Percentiles rank a stretch among this genome's conserved stretches.
phyloP scores from a whole-genome alignment of 805 yeast species.

The Cyberlindnera xishuangbannaensis region DNA sequence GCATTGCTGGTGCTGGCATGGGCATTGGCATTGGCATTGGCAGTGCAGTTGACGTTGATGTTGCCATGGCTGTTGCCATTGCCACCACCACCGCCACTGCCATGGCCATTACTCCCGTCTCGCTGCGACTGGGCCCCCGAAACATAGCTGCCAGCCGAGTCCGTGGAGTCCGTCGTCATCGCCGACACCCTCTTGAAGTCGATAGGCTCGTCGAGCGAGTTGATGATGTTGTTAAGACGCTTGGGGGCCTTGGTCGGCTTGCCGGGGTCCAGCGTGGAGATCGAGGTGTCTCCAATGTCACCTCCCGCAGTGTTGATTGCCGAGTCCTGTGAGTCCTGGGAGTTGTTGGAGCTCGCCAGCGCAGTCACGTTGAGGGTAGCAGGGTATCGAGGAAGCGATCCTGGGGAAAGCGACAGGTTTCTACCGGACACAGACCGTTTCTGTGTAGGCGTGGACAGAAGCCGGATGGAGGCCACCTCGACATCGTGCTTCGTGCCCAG shows the following conservation, averaged over 20 bases:
- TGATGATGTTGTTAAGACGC: conserved; percentile 10
- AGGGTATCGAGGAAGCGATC: conserved; percentile 37
- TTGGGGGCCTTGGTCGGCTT: conserved; percentile 21
- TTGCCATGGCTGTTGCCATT: conserved; percentile 2
- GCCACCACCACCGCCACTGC: no score
- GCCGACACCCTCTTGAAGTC: conserved; percentile 37
- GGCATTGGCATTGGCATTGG: no score
- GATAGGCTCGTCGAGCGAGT: conserved; percentile 35
- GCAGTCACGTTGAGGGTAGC: conserved; percentile 44
- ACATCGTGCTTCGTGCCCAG: no score
- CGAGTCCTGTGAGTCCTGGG: no score
- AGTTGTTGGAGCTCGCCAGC: conserved; percentile 24
- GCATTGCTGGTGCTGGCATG: no score
- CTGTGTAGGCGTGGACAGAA: no score
- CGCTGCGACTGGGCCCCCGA: conserved; percentile 7
- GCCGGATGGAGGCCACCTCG: no score
- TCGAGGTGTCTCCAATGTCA: background rate
- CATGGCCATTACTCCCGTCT: no score
- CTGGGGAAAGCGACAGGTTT: conserved; percentile 19
- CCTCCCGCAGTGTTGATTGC: background rate
- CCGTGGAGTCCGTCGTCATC: conserved; percentile 23
- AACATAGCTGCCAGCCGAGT: conserved; percentile 14
- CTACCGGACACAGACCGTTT: conserved; percentile 13
- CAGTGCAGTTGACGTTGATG: background rate
- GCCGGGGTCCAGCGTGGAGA: conserved; percentile 44